Conservation (phyloP, 192 early-diverging fungal species). For the Coemansia sp. region DNA sequence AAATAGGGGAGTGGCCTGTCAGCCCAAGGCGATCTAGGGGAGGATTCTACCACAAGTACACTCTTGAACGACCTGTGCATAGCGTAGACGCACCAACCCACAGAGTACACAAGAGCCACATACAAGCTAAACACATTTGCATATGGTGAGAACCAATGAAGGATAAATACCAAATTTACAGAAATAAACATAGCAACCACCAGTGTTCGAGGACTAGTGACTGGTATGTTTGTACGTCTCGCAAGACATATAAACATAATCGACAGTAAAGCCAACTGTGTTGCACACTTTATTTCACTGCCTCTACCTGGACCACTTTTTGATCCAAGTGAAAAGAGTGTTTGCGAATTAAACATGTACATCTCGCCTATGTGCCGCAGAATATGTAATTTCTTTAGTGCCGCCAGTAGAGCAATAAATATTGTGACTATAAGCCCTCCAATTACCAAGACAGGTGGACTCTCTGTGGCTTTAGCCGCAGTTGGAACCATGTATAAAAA, state of each 20-base stretch:
- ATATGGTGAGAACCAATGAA: background rate
- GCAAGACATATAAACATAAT: background rate
- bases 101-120: background rate
- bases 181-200: background rate
- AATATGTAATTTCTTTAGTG: background rate
- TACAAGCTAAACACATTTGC: background rate
- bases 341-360: background rate
- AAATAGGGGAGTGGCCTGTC: too few species aligned
- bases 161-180: background rate
- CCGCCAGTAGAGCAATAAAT: background rate
- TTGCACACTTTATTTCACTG: background rate
- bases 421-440: background rate
- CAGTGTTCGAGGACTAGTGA: slow-evolving; percentile 2
- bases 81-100: background rate
- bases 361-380: background rate
- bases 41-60: background rate
- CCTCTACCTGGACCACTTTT: background rate
- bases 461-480: background rate
- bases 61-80: background rate
- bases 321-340: background rate
- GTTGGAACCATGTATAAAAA: background rate
- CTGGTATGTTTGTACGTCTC: background rate
- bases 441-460: background rate
- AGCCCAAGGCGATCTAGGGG: too few species aligned
- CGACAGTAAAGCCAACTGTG: background rate